Base-by-base conservation (phyloP, 306 rosid genomes). In the Cicer cuneatum region DNA sequence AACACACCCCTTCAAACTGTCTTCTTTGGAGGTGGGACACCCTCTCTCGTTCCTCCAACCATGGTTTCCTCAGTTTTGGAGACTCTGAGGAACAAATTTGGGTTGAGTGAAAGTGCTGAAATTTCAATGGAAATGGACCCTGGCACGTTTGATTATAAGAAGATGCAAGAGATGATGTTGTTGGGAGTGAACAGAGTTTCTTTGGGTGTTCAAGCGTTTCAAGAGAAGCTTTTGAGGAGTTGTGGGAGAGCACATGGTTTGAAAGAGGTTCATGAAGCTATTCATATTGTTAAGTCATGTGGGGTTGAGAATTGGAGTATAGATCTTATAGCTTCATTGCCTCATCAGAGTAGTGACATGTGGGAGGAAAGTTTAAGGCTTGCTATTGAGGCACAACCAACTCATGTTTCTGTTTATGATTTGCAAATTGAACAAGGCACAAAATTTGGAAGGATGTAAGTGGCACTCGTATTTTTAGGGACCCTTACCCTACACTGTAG, bases 111-210 rank as follows among this genome's bases (percentile, higher is more conserved):
- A 78, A 76, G 70, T 81, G 87, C 86, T 43, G 96, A 94, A 79
- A 82, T 90, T 52, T 94, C 99, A 2, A 91, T 94, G 89, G 97
- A 94, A 59, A 90, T 94, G 99, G 97, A 94, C 80, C 97, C 96
- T 1, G 99, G 96, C 69, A 94, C 98, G 9, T 94, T 94, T 67
- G 89, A 91, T 81, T 86, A 69, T 13, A 72, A 70, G 81, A 91
- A 90, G 70, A 85, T 92, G 90, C 63, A 63, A 70, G 85, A 52
- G 53, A 57, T 89, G 86, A 47, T 87, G 83, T 49, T 19, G 79
- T 72, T 92, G 87, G 99, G 94, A 64, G 88, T 94, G 67, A 94
- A 92, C 62, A 84, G 99, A 43, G 92, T 94, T 71, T 94, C 99
- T 37, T 63, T 94, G 87, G 99, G 99, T 41, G 92, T 94, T 76